These are phyloP conservation scores for Scheffersomyces parashehatae DNA, from an alignment of 1,139 yeast genomes.

Conservation along the genomic window DNA sequence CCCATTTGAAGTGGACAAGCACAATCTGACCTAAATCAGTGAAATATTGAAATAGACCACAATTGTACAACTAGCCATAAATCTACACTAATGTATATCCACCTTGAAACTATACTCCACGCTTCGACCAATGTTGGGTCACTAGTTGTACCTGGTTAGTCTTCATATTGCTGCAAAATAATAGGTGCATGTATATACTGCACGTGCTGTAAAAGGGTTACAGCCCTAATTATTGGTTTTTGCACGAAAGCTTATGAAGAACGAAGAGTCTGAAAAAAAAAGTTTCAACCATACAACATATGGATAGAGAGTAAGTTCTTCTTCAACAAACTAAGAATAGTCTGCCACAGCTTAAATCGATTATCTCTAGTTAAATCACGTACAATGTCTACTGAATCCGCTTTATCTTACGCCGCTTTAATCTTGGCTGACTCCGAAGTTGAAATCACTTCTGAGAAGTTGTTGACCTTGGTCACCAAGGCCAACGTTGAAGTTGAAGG, in stretches of 20 bases:
- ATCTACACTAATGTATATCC: too few relatives aligned
- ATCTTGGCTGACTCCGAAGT: conserved; percentile 97
- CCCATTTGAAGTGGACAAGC: too few relatives aligned
- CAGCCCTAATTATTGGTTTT: conserved; percentile 3
- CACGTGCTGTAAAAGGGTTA: conserved; percentile 4
- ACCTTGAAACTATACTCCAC: too few relatives aligned
- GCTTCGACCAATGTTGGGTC: too few relatives aligned
- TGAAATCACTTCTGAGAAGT: conserved; percentile 92
- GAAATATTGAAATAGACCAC: too few relatives aligned
- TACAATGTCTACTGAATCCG: conserved; percentile 58
- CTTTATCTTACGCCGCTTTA: conserved; percentile 90
- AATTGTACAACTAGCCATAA: too few relatives aligned
- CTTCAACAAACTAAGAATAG: conserved; percentile 22
- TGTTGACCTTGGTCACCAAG: conserved; percentile 69
- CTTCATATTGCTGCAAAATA: too few relatives aligned
- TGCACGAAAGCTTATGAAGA: background rate
- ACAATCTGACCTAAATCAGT: too few relatives aligned
- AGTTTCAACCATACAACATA: background rate
- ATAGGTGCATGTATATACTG: background rate
- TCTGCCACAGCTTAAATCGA: conserved; percentile 27
- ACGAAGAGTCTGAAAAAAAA: background rate
- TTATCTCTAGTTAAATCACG: conserved; percentile 24
- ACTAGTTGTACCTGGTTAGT: too few relatives aligned
- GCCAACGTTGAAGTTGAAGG: conserved; percentile 63
- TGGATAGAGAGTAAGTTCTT: background rate